phyloP scores from a whole-genome alignment of 2,329 filamentous ascomycete genomes.

The Monilinia polystroma region DNA sequence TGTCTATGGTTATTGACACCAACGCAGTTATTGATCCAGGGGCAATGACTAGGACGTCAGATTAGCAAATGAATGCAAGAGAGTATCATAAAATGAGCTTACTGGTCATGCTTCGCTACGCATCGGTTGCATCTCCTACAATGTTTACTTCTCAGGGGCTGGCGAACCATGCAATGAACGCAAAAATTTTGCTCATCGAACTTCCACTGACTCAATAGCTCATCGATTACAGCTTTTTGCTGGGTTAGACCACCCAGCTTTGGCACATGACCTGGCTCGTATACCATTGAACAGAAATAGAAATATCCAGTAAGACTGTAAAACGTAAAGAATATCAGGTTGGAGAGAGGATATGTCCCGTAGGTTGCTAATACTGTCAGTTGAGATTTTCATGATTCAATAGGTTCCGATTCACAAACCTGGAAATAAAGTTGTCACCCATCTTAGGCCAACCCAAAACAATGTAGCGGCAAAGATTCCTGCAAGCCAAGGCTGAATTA shows the following conservation, averaged over 20 bases:
- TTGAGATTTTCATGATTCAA: slow-evolving; percentile 24
- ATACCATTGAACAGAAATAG: slow-evolving; percentile 79
- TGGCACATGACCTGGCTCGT: slow-evolving; percentile 90
- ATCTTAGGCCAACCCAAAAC: slow-evolving; percentile 76
- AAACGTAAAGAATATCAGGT: slow-evolving; percentile 68
- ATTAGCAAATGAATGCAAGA: neutral
- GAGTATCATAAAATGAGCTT: slow-evolving; percentile 42
- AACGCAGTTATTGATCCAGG: slow-evolving; percentile 96
- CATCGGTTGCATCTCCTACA: slow-evolving; percentile 89
- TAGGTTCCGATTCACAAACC: slow-evolving; percentile 47
- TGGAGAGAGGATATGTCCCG: slow-evolving; percentile 67
- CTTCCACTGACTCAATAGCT: slow-evolving; percentile 79
- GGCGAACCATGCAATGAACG: slow-evolving; percentile 89
- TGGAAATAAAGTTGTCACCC: slow-evolving; percentile 71
- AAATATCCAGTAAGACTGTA: slow-evolving; percentile 76
- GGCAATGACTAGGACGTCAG: slow-evolving; percentile 69
- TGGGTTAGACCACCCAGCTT: slow-evolving; percentile 86
- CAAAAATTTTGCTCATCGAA: slow-evolving; percentile 96
- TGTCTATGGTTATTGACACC: slow-evolving; percentile 95
- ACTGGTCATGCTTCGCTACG: slow-evolving; percentile 96
- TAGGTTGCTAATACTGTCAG: slow-evolving; percentile 58
- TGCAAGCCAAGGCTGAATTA: slow-evolving; percentile 77
- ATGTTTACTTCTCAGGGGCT: slow-evolving; percentile 91
- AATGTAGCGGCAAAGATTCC: slow-evolving; percentile 89
- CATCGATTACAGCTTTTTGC: slow-evolving; percentile 85